Percentiles rank a stretch among this genome's conserved stretches.
Conservation (phyloP, 1,284 basidiomycete species). For the Tilletia indica region DNA sequence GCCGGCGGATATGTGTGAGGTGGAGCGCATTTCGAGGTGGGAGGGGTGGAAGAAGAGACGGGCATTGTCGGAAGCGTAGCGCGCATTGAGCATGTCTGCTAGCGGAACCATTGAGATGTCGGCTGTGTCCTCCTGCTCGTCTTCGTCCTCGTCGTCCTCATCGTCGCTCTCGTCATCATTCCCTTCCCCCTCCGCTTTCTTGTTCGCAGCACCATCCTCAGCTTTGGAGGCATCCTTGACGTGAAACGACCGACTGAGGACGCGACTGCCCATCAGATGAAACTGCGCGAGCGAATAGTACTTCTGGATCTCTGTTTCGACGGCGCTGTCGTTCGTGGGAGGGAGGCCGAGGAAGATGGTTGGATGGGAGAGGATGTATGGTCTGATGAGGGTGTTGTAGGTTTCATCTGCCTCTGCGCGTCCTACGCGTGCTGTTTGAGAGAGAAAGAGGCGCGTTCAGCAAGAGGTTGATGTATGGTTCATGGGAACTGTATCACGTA, state of each 20-base stretch:
- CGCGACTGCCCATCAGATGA: constrained; percentile 88
- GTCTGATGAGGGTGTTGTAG: constrained; percentile 61
- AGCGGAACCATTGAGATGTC: constrained; percentile 92
- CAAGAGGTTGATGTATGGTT: not conserved
- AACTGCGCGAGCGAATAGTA: constrained; percentile 75
- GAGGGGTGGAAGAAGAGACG: constrained; percentile 77
- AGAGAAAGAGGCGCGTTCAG: not conserved
- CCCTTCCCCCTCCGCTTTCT: constrained; percentile 23
- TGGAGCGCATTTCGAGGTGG: constrained; percentile 76
- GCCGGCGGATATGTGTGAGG: constrained; percentile 70
- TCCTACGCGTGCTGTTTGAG: constrained; percentile 74
- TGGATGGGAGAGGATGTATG: constrained; percentile 53
- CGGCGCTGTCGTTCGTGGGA: not conserved
- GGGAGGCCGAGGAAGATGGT: constrained; percentile 37
- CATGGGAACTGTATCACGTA: constrained; percentile 58
- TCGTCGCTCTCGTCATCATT: constrained; percentile 49
- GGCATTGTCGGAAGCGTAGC: constrained; percentile 55
- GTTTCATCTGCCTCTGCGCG: constrained; percentile 76
- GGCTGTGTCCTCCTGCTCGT: constrained; percentile 57
- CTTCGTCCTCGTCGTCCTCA: constrained; percentile 35
- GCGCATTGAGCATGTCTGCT: constrained; percentile 73
- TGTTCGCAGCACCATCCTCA: constrained; percentile 16
- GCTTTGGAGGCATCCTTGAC: constrained; percentile 58
- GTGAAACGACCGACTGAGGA: constrained; percentile 84
- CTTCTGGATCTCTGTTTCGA: constrained; percentile 56